Conservation (phyloP, 1,284 basidiomycete genomes). For the Ganoderma leucocontextum region DNA sequence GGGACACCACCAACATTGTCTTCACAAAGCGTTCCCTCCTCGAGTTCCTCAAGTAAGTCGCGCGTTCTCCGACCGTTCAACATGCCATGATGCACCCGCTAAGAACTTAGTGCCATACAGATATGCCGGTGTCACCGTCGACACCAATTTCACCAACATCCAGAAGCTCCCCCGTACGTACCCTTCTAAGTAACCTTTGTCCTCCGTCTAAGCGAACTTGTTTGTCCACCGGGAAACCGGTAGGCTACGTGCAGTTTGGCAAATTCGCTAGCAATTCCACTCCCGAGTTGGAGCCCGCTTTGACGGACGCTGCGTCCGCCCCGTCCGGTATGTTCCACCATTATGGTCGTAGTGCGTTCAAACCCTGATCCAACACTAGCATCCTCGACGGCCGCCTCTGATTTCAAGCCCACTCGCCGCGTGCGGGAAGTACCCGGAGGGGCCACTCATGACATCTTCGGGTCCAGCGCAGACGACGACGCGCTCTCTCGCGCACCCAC, state of each 20-base stretch:
- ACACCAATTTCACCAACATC: conserved; percentile 75
- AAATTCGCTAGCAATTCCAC: conserved; percentile 42
- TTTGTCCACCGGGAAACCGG: background rate
- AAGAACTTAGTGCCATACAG: conserved; percentile 39
- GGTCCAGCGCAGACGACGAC: conserved; percentile 44
- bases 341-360: background rate
- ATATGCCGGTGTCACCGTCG: conserved; percentile 74
- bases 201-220: background rate
- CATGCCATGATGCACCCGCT: conserved; percentile 21
- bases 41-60: conserved; percentile 74
- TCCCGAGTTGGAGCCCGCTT: conserved; percentile 23
- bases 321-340: background rate
- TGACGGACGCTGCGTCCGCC: conserved; percentile 5
- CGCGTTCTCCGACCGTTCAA: conserved; percentile 7
- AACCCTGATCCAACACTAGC: background rate
- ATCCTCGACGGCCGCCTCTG: conserved; percentile 31
- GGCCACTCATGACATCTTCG: conserved; percentile 55
- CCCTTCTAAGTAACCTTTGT: background rate
- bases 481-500: conserved; percentile 48
- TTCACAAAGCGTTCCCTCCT: conserved; percentile 77
- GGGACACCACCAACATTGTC: conserved; percentile 74
- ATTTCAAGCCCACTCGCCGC: conserved; percentile 59
- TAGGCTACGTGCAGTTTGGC: conserved; percentile 70
- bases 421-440: conserved; percentile 61
- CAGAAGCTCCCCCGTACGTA: conserved; percentile 72